phyloP scores from a whole-genome alignment of 2,329 filamentous ascomycete species.

The Ascochyta clinopodiicola region DNA sequence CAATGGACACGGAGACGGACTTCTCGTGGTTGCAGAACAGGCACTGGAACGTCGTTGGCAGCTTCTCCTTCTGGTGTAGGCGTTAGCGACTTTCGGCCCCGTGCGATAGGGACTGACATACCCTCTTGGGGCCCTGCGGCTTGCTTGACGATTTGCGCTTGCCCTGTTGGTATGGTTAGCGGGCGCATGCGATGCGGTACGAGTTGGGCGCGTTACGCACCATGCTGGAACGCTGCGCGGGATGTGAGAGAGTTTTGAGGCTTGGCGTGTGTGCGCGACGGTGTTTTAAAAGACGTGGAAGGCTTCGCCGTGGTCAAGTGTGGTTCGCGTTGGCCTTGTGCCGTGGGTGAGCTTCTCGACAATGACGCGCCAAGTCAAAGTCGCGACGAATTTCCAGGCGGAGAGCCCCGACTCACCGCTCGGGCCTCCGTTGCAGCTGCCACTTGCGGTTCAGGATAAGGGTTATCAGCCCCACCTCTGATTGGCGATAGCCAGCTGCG shows the following conservation, averaged over 20 bases:
- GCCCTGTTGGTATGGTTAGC: conserved; percentile 60
- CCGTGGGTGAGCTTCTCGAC: conserved; percentile 8
- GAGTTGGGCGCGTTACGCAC: conserved; percentile 1
- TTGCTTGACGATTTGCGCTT: conserved; percentile 90
- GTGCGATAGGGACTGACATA: conserved; percentile 47
- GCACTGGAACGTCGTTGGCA: conserved; percentile 88
- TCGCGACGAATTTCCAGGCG: conserved; percentile 18
- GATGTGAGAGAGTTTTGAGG: neutral
- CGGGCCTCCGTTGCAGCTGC: conserved; percentile 31
- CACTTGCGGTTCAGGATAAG: conserved; percentile 24
- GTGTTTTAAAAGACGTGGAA: too few relatives aligned
- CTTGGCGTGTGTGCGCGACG: neutral
- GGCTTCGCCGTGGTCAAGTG: neutral
- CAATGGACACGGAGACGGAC: conserved; percentile 86
- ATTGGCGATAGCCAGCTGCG: conserved; percentile 29
- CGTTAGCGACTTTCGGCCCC: conserved; percentile 20
- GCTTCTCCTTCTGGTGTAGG: conserved; percentile 62
- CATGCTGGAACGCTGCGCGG: conserved; percentile 6
- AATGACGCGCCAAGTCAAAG: conserved; percentile 16
- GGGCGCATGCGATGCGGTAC: conserved; percentile 21
- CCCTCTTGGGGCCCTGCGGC: conserved; percentile 83
- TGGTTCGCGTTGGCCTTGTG: neutral
- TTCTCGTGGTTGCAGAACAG: conserved; percentile 99
- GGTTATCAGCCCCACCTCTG: conserved; percentile 43
- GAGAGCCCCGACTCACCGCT: conserved; percentile 10